Conservation (phyloP, 495 filamentous ascomycete species). For the Lepidopterella palustris region DNA sequence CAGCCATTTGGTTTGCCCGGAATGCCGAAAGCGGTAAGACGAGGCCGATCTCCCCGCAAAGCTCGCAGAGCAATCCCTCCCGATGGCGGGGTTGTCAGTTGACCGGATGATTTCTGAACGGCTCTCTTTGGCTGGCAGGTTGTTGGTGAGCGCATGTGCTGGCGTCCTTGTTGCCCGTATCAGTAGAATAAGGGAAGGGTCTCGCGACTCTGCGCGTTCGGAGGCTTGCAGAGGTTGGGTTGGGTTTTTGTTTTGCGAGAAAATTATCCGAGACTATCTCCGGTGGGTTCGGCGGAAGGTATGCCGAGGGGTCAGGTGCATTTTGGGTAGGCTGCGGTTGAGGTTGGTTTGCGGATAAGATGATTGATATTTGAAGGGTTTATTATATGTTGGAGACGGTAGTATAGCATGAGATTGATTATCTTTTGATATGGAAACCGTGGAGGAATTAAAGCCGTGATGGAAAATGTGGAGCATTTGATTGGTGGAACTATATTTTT, state of each 20-base stretch:
- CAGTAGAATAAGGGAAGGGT: neutral
- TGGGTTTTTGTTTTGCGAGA: no score
- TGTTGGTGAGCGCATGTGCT: no score
- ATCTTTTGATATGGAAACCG: no score
- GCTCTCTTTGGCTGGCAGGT: neutral
- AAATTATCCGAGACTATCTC: neutral
- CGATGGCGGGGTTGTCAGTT: constrained; percentile 5
- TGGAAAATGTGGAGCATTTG: neutral
- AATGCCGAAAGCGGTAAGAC: constrained; percentile 13
- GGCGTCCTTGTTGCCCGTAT: no score
- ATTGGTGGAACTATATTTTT: neutral
- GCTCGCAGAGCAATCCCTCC: neutral
- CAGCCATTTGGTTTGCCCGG: constrained; percentile 6
- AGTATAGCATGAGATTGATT: no score
- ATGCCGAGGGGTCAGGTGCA: neutral
- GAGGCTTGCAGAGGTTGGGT: no score
- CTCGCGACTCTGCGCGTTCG: no score
- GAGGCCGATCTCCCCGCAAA: constrained; percentile 19
- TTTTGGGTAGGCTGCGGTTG: neutral
- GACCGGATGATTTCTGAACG: neutral
- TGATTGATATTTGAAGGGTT: neutral
- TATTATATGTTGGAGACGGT: no score
- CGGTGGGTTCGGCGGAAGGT: neutral
- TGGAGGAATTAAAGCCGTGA: no score
- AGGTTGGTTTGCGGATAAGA: neutral